Evolutionary conservation across 345 rosid genomes (phyloP), one percentile per base, ranked within the genome.

Genomic region (Stellera chamaejasme): DNA sequence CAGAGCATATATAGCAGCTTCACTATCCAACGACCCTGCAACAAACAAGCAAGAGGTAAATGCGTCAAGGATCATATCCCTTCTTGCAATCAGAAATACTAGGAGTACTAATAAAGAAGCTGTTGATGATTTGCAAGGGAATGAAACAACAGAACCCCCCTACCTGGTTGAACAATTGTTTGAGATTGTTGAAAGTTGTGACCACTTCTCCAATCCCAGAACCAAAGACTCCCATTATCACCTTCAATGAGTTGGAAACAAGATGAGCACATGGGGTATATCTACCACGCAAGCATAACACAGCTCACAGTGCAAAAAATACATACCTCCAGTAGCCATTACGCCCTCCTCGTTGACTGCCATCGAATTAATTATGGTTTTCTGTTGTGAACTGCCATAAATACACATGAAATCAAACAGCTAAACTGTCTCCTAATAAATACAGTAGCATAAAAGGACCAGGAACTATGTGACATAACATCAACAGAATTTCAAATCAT

Each of bases 201-300:
- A 58, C 97, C 99, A 39, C 97, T 90, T 74, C 73, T 90, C 99
- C 97, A 94, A 66, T 94, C 99, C 97, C 97, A 94, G 75, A 87
- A 94, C 97, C 99, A 90, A 65, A 94, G 12, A 62, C 99, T 94
- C 53, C 99, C 97, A 46, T 94, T 94, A 71, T 94, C 99, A 66
- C 99, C 99, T 93, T 65, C 42, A 50, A 63, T 43, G 14, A 59
- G 23, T 15, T 13, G 19, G 52, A 10, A 15, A 3, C 11, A 5
- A 27, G 51, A 67, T 4, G 25, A 54, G 66, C n/a, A 58, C 41
- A 63, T 45, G 23, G 26, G 36, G 41, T 11, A 19, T 16, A 4
- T 45, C 27, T 55, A 39, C 54, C 5, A 54, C 16, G 15, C 11
- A 65, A 65, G 10, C 12, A 13, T 36, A 47, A 27, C 46, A 52